Evolutionary conservation across 2,329 filamentous ascomycete species (phyloP).

Genomic region (Ophiostoma triangulosporum): DNA sequence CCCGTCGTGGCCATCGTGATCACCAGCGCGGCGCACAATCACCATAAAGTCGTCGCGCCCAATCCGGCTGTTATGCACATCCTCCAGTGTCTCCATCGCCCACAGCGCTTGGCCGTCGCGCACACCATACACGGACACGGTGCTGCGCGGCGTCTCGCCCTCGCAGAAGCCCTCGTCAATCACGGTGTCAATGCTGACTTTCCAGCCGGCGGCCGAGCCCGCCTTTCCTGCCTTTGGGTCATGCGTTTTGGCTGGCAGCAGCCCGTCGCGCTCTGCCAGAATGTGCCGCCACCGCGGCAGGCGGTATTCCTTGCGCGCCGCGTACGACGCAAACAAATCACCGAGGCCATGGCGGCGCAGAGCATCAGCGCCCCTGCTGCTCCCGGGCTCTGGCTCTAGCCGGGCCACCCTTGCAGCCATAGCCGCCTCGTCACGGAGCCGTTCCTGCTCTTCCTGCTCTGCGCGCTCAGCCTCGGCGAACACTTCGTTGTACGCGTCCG

Average conservation of each 20-base stretch:
- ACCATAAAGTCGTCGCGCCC: conserved; percentile 14
- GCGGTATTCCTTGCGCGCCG: conserved; percentile 10
- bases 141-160: conserved; percentile 25
- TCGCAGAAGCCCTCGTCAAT: conserved; percentile 10
- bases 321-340: conserved; percentile 8
- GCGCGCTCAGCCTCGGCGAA: conserved; percentile 8
- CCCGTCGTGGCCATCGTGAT: background rate
- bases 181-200: conserved; percentile 7
- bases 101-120: conserved; percentile 35
- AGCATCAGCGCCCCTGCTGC: background rate
- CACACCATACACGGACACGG: conserved; percentile 39
- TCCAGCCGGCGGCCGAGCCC: background rate
- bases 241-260: background rate
- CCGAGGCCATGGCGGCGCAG: conserved; percentile 6
- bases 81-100: conserved; percentile 20
- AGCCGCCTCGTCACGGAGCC: background rate
- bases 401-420: background rate
- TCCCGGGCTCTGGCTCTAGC: background rate
- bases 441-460: conserved; percentile 1
- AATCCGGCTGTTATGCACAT: conserved; percentile 12
- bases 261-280: conserved; percentile 10
- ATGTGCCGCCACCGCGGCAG: conserved; percentile 13
- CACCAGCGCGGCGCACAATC: conserved; percentile 9
- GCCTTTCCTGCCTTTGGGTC: background rate
- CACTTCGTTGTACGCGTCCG: conserved; percentile 8